These are phyloP conservation scores for Candida pseudoviswanathii DNA, from an alignment of 1,139 yeast genomes.

Conservation along the genomic window DNA sequence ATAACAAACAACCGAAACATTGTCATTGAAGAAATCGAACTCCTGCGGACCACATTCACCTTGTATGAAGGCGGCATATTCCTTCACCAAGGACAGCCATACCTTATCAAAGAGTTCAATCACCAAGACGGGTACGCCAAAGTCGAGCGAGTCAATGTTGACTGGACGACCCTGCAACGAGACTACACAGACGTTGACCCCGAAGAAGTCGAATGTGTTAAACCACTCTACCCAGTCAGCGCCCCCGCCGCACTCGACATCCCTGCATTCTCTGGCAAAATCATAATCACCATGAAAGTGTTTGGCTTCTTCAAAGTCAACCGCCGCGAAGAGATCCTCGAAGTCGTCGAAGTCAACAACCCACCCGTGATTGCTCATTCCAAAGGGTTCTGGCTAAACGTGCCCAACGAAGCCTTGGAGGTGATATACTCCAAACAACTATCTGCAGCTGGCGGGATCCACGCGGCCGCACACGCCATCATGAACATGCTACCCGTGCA, in stretches of 20 bases:
- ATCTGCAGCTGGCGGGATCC: conserved; percentile 88
- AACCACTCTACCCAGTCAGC: conserved; percentile 44
- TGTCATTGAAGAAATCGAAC: conserved; percentile 89
- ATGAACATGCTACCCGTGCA: conserved; percentile 73
- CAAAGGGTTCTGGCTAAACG: conserved; percentile 90
- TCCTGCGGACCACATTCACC: conserved; percentile 85
- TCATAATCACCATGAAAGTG: conserved; percentile 71
- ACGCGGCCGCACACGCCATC: conserved; percentile 91
- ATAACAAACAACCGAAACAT: conserved; percentile 71
- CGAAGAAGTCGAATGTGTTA: conserved; percentile 62
- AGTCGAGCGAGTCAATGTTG: conserved; percentile 85
- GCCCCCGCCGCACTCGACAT: conserved; percentile 41
- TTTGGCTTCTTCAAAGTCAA: conserved; percentile 93
- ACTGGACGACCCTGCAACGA: conserved; percentile 89
- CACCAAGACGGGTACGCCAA: conserved; percentile 75
- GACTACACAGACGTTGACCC: conserved; percentile 96
- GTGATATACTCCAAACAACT: conserved; percentile 57
- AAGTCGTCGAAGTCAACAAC: conserved; percentile 88
- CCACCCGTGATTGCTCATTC: conserved; percentile 74
- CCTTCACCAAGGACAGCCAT: conserved; percentile 90
- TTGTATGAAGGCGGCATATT: conserved; percentile 95
- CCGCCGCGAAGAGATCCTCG: conserved; percentile 73
- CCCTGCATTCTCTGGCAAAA: conserved; percentile 75
- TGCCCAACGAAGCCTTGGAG: conserved; percentile 66
- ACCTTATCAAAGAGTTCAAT: conserved; percentile 81